phyloP scores from a whole-genome alignment of 108 stramenopile genomes.

The Licmophora abbreviata region DNA sequence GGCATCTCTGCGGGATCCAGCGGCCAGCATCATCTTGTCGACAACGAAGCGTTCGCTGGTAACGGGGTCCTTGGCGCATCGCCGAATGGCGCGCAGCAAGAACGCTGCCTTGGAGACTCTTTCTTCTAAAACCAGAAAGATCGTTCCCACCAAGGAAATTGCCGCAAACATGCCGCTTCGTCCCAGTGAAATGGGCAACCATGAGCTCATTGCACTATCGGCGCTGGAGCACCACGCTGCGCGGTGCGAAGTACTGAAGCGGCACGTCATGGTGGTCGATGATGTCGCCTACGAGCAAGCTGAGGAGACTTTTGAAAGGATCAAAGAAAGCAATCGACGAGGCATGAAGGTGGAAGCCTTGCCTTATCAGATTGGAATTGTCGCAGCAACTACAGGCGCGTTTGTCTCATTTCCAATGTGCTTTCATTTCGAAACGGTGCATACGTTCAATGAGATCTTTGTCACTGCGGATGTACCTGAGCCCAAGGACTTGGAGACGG shows the following conservation, averaged over 20 bases:
- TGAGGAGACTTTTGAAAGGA: slow-evolving; percentile 18
- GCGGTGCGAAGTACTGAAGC: slow-evolving; percentile 37
- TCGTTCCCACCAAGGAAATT: slow-evolving; percentile 20
- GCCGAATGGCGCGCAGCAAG: too few species aligned
- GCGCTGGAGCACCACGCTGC: slow-evolving; percentile 38
- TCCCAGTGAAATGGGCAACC: slow-evolving; percentile 44
- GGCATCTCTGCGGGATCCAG: too few species aligned
- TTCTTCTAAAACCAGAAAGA: too few species aligned
- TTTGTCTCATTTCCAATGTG: slow-evolving; percentile 60
- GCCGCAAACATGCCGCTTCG: slow-evolving; percentile 23
- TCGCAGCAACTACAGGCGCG: slow-evolving; percentile 30
- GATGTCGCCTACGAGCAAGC: slow-evolving; percentile 33
- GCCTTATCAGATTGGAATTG: slow-evolving; percentile 70
- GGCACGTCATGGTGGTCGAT: slow-evolving; percentile 58
- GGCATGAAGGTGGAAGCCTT: slow-evolving; percentile 25
- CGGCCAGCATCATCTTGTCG: too few species aligned
- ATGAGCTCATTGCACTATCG: slow-evolving; percentile 32
- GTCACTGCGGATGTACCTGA: slow-evolving; percentile 81
- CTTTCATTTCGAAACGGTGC: slow-evolving; percentile 55
- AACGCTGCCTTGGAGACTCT: too few species aligned
- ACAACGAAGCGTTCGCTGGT: too few species aligned
- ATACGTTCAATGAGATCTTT: slow-evolving; percentile 73
- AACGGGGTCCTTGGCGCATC: too few species aligned
- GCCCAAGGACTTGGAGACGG: slow-evolving; percentile 71
- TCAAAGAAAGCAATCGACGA: slow-evolving; percentile 32